These are phyloP conservation scores for Lepidium didymum DNA, from an alignment of 345 rosid species.

Conservation along the genomic window DNA sequence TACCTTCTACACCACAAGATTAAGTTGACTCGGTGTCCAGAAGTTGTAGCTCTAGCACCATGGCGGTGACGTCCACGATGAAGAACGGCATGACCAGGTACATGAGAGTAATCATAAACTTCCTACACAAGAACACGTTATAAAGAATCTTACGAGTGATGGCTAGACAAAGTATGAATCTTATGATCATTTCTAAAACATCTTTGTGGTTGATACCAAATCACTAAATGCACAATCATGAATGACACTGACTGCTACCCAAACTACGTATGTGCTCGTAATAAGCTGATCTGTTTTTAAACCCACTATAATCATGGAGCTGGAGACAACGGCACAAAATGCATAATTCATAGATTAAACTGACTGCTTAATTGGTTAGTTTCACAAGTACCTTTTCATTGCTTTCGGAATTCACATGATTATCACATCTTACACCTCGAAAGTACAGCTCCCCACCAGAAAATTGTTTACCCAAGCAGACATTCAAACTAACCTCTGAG, in stretches of 20 bases:
- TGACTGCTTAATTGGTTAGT: not conserved
- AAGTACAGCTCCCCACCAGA: conserved; percentile 90
- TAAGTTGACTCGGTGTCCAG: conserved; percentile 75
- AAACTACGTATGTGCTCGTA: not conserved
- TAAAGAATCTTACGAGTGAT: not conserved
- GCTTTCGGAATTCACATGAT: conserved; percentile 67
- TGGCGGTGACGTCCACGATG: conserved; percentile 95
- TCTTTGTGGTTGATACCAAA: not conserved
- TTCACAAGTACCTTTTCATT: conserved; percentile 48
- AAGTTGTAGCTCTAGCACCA: conserved; percentile 89
- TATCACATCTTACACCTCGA: conserved; percentile 80
- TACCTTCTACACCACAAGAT: conserved; percentile 97
- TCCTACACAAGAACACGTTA: conserved; percentile 37
- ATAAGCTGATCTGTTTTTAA: not conserved
- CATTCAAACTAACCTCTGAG: conserved; percentile 86
- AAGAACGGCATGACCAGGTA: conserved; percentile 77
- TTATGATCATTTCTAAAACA: not conserved
- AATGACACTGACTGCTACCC: not conserved
- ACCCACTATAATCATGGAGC: not conserved
- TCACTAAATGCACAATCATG: not conserved
- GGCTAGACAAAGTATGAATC: not conserved
- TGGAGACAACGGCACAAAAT: not conserved
- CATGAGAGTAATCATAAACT: conserved; percentile 67
- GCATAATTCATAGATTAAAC: not conserved
- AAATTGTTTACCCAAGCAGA: conserved; percentile 88